Base-by-base conservation (phyloP, 768 basidiomycete genomes). In the Boletus edulis region DNA sequence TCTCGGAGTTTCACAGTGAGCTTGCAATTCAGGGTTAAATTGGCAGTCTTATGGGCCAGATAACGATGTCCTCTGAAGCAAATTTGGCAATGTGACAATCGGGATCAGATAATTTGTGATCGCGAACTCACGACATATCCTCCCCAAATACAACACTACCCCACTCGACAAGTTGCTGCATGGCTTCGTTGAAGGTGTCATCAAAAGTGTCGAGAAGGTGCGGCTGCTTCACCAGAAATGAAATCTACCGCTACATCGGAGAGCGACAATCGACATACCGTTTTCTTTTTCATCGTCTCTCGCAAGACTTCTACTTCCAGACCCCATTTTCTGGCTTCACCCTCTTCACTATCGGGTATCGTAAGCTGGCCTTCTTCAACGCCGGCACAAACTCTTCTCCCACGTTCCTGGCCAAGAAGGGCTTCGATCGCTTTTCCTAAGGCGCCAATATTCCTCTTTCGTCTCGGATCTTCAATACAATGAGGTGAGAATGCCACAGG, bases 241-340 rank as follows among this genome's bases (percentile, higher is more conserved):
- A 63, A 48, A 69, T 47, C 54, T 43, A 55, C 46, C 52, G 54
- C 42, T 13, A 15, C 43, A 50, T 55, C 49, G 20, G 58, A 50
- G 40, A 35, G 46, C 17, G 42, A 56, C 51, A 57, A 38, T 35
- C 46, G 37, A 74, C 80, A 65, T 58, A 86, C 85, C 52, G 79
- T 79, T 69, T 79, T 84, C 64, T 73, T 70, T 64, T 76, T 84
- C 79, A 87, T 79, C 32, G 64, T 70, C 27, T 84, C 79, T 53
- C 79, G 78, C 59, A 94, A 68, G 13, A 70, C 73, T 43, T 78
- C 78, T n/a, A 88, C 66, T 52, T 84, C 81, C 27, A 86, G 59
- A 45, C 91, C 92, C 87, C 88, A 93, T 64, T 76, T 81, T 66
- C 78, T 80, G n/a, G 89, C 91, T 61, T 90, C 86, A 56, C 84